Evolutionary conservation across 768 basidiomycete genomes (phyloP).

Genomic region (Kondoa malvinella): DNA sequence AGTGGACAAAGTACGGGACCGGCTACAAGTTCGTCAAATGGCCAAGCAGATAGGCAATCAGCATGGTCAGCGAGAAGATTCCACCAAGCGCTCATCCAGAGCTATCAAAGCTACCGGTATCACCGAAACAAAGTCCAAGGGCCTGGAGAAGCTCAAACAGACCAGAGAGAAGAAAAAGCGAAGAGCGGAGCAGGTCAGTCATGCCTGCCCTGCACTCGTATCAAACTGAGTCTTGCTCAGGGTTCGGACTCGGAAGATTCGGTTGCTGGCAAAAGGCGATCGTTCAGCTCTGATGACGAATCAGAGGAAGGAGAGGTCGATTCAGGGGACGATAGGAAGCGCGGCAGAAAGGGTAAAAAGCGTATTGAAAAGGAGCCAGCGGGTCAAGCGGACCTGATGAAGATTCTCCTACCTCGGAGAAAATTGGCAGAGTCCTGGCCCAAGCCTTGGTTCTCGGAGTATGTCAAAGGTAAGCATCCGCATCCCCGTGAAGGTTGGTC

Average conservation of each 20-base stretch:
- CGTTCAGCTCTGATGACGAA: conserved; percentile 8
- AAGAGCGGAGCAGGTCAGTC: conserved; percentile 5
- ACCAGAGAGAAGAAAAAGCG: conserved; percentile 12
- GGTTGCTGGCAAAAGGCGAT: neutral
- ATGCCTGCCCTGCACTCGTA: neutral
- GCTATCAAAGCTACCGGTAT: neutral
- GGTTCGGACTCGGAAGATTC: neutral
- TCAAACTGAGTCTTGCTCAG: neutral
- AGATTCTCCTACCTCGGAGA: conserved; percentile 50
- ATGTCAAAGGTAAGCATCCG: neutral
- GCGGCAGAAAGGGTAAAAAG: conserved; percentile 33
- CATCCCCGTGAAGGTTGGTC: neutral
- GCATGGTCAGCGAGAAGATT: neutral
- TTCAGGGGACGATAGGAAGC: conserved; percentile 45
- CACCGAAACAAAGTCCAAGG: neutral
- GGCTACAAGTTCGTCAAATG: conserved; percentile 5
- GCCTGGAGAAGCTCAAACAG: conserved; percentile 17
- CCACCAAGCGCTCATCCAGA: conserved; percentile 6
- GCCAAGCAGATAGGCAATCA: neutral
- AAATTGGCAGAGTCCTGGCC: conserved; percentile 52
- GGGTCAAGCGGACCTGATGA: conserved; percentile 44
- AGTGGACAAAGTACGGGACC: conserved; percentile 8
- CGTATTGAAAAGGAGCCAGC: conserved; percentile 38
- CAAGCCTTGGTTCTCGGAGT: conserved; percentile 58
- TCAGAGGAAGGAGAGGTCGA: conserved; percentile 35